These are phyloP conservation scores for Vicia faba DNA, from an alignment of 306 rosid genomes.

Conservation along the genomic window DNA sequence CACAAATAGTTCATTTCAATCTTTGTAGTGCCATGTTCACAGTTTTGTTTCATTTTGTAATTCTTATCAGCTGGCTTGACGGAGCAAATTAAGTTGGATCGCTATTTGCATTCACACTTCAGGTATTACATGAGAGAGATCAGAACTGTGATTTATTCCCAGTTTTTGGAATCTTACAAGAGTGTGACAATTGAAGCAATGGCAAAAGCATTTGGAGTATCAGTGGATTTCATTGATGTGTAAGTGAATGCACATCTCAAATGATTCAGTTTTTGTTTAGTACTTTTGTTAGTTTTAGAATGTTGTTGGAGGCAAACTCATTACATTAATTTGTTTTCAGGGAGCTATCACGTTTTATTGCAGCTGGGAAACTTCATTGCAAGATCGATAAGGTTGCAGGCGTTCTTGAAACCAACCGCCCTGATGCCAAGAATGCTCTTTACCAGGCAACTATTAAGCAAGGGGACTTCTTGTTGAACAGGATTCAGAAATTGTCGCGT, in stretches of 20 bases:
- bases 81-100: conserved; percentile 89
- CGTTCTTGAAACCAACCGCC: conserved; percentile 90
- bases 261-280: conserved; percentile 9
- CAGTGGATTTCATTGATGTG: conserved; percentile 92
- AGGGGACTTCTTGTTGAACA: conserved; percentile 92
- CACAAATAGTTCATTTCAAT: conserved; percentile 3
- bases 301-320: conserved; percentile 6
- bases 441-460: conserved; percentile 98
- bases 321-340: conserved; percentile 48
- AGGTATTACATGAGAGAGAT: conserved; percentile 96
- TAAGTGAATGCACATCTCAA: conserved; percentile 46
- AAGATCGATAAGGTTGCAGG: conserved; percentile 98
- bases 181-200: conserved; percentile 95
- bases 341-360: conserved; percentile 96
- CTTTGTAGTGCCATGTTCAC: conserved; percentile 23
- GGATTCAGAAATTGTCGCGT: conserved; percentile 93
- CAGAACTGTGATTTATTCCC: conserved; percentile 85
- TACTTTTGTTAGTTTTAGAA: neutral
- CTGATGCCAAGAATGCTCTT: conserved; percentile 92
- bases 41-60: conserved; percentile 27
- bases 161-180: conserved; percentile 95
- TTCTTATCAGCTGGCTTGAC: conserved; percentile 77
- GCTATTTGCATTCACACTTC: conserved; percentile 89
- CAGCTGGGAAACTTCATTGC: conserved; percentile 96
- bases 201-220: conserved; percentile 98